These are phyloP conservation scores for Hygrophoropsis aurantiaca DNA, from an alignment of 768 basidiomycete species.

Conservation along the genomic window DNA sequence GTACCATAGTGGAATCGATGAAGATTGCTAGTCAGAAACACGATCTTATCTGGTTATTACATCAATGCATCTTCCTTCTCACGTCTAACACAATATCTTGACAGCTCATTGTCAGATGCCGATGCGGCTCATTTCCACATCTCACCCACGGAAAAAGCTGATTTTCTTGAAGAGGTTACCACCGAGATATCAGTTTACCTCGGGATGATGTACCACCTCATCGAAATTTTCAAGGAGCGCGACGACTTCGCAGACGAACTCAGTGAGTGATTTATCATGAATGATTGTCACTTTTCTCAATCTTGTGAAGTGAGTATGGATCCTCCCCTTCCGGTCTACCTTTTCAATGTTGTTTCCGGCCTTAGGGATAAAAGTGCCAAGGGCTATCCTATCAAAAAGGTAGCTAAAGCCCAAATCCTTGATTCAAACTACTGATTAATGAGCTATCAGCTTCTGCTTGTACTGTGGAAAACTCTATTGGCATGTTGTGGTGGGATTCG, in stretches of 20 bases:
- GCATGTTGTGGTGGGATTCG: conserved; percentile 92
- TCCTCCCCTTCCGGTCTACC: conserved; percentile 89
- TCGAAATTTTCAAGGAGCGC: conserved; percentile 91
- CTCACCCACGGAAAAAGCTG: conserved; percentile 65
- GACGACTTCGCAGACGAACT: conserved; percentile 96
- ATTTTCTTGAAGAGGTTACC: conserved; percentile 85
- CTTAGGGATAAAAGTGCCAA: conserved; percentile 92
- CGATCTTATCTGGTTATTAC: conserved; percentile 69
- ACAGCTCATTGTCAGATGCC: conserved; percentile 72
- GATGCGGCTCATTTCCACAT: conserved; percentile 74
- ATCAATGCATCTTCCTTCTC: background rate
- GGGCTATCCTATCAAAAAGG: conserved; percentile 98
- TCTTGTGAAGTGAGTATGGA: conserved; percentile 80
- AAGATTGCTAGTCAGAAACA: conserved; percentile 89
- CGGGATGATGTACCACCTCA: conserved; percentile 92
- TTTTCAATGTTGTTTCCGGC: conserved; percentile 88
- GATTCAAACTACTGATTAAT: conserved; percentile 9
- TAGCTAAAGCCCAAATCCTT: conserved; percentile 27
- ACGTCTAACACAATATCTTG: background rate
- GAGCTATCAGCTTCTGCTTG: conserved; percentile 70
- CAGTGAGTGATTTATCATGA: conserved; percentile 55
- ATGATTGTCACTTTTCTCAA: conserved; percentile 4
- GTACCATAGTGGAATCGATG: conserved; percentile 80
- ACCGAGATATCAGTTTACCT: conserved; percentile 93
- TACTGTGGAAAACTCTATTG: conserved; percentile 92